Evolutionary conservation across 345 rosid genomes (phyloP).

Genomic region (Linum usitatissimum): DNA sequence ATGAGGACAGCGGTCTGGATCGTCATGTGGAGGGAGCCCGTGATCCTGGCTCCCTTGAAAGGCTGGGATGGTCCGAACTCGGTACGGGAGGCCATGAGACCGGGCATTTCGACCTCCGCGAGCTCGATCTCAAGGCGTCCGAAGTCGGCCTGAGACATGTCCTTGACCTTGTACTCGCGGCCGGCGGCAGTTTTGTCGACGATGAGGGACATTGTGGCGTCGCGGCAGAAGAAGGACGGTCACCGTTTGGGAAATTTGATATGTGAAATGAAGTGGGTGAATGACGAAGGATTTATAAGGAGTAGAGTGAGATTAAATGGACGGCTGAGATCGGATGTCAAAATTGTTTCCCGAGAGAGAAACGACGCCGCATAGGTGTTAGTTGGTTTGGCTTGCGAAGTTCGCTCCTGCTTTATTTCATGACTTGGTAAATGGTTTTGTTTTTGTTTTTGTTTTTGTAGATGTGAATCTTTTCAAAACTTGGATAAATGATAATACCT

Average conservation of each 20-base stretch:
- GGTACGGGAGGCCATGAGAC: conserved; percentile 65
- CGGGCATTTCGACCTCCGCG: conserved; percentile 88
- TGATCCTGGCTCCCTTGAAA: conserved; percentile 74
- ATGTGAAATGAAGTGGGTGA: background rate
- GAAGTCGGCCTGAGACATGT: conserved; percentile 83
- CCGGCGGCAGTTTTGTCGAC: conserved; percentile 70
- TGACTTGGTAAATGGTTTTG: too few relatives aligned
- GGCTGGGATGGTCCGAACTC: conserved; percentile 82
- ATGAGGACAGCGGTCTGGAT: conserved; percentile 87
- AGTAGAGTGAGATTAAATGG: background rate
- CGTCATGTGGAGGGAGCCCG: conserved; percentile 92
- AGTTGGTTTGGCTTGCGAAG: background rate
- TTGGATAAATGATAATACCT: too few relatives aligned
- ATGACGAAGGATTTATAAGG: background rate
- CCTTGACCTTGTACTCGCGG: conserved; percentile 84
- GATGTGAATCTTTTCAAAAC: too few relatives aligned
- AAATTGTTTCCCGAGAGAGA: background rate
- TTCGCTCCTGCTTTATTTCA: too few relatives aligned
- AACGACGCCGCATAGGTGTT: background rate
- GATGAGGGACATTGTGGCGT: conserved; percentile 40
- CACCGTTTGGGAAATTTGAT: background rate
- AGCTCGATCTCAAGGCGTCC: conserved; percentile 78
- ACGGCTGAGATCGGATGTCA: background rate
- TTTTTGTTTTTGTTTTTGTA: too few relatives aligned
- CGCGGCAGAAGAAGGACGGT: background rate